Conservation (phyloP, 352 stramenopile genomes). For the Pythium pyrilobum region DNA sequence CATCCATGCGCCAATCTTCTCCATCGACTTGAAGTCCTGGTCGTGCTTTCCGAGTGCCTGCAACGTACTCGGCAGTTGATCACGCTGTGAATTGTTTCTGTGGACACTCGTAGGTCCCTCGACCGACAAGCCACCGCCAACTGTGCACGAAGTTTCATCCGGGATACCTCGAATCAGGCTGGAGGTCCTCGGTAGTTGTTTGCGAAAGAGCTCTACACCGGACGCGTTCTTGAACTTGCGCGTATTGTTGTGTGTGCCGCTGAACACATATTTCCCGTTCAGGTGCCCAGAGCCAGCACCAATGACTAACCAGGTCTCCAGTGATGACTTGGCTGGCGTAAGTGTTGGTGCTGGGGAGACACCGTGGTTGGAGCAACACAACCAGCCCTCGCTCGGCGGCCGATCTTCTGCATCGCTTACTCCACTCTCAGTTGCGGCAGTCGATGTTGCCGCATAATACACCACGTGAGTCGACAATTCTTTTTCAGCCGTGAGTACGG, state of each 20-base stretch:
- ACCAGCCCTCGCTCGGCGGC: constrained; percentile 46
- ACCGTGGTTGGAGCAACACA: constrained; percentile 47
- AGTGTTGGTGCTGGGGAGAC: constrained; percentile 30
- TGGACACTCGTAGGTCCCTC: too few species aligned
- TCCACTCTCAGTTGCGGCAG: background rate
- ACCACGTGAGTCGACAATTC: constrained; percentile 62
- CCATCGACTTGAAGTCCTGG: constrained; percentile 52
- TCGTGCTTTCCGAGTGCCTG: constrained; percentile 36
- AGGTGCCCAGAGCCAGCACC: constrained; percentile 46
- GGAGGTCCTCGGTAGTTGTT: constrained; percentile 40
- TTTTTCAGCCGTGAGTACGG: constrained; percentile 37
- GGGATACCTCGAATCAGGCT: constrained; percentile 35
- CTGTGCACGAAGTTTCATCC: background rate
- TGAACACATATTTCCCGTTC: constrained; percentile 64
- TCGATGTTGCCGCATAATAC: constrained; percentile 54
- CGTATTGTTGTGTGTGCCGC: constrained; percentile 41
- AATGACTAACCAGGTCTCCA: constrained; percentile 54
- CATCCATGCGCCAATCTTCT: constrained; percentile 57
- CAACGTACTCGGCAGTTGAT: constrained; percentile 30
- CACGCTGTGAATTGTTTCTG: background rate
- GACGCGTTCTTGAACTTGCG: constrained; percentile 55
- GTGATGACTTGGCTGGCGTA: constrained; percentile 30
- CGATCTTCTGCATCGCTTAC: constrained; percentile 4
- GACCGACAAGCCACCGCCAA: too few species aligned
- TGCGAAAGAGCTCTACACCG: constrained; percentile 72